Conservation (phyloP, 495 filamentous ascomycete species). For the Penicillium turbatum region DNA sequence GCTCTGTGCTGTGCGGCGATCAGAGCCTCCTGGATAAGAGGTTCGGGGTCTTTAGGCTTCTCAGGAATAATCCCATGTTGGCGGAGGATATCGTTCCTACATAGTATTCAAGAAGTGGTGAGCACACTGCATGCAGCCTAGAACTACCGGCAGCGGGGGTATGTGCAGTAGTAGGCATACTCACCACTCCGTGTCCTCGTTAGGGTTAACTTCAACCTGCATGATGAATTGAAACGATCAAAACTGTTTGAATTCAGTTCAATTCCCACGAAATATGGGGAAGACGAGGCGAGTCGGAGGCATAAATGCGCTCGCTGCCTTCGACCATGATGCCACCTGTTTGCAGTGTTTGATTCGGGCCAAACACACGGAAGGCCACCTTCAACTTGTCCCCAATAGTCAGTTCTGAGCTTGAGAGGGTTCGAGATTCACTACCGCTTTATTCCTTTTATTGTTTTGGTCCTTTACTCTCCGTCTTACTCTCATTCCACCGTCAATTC, state of each 20-base stretch:
- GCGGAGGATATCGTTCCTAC: conserved; percentile 97
- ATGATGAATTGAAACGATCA: conserved; percentile 42
- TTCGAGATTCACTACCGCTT: conserved; percentile 19
- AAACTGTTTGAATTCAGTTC: background rate
- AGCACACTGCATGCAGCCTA: conserved; percentile 2
- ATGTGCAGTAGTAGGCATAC: conserved; percentile 7
- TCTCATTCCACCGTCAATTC: conserved; percentile 6
- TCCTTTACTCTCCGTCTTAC: background rate
- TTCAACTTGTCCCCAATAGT: conserved; percentile 40
- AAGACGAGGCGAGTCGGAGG: conserved; percentile 5
- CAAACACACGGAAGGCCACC: conserved; percentile 49
- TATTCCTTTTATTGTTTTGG: conserved; percentile 7
- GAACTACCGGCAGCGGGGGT: conserved; percentile 12
- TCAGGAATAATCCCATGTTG: conserved; percentile 95
- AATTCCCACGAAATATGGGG: conserved; percentile 4
- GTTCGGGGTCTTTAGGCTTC: conserved; percentile 89
- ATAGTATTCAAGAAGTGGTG: conserved; percentile 4
- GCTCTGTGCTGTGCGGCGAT: conserved; percentile 72
- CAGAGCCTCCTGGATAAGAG: conserved; percentile 93
- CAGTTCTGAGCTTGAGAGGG: conserved; percentile 24
- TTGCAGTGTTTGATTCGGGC: conserved; percentile 42
- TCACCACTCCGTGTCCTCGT: conserved; percentile 98
- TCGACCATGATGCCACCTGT: conserved; percentile 37
- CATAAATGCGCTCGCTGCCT: conserved; percentile 8
- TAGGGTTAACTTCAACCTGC: conserved; percentile 89